Base-by-base conservation (phyloP, 768 basidiomycete species). In the Chalciporus pseudorubinellus region DNA sequence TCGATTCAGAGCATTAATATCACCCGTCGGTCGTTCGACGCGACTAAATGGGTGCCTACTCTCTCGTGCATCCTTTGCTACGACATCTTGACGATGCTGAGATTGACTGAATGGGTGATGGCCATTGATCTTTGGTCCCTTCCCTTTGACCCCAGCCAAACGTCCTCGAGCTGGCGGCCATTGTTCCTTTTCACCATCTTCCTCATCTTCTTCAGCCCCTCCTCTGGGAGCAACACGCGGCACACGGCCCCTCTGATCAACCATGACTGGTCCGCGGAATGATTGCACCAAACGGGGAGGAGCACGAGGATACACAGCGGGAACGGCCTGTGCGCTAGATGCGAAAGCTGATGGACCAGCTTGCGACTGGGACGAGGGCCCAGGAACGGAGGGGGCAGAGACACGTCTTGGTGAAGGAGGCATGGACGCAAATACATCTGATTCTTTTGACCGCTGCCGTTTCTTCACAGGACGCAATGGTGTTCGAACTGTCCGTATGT, bases 201-300 rank as follows among this genome's bases (percentile, higher is more conserved):
- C 50, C 3, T 46, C 53, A 10, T 47, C 46, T 31, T 28, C 26
- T 26, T 9, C 26, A 7, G 7, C 26, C 6, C 3, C 26, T 26
- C 26, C 26, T 3, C 20, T 28, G 3, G 1, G 34, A 47, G 39
- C 21, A 39, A 55, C 5, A 8, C 50, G 53, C 3, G 60, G 64
- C 3, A 57, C 48, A 24, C 42, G 53, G 3, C 60, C 62, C 6
- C 40, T 52, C 44, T 39, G 51, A 39, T 62, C 55, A 6, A 62
- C 65, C 39, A 67, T 40, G 3, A 60, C 56, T 34, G 53, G 51
- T 0, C 64, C 58, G 3, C 40, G 50, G 2, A 67, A 4, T 3
- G 52, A 56, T 4, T 64, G 31, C 18, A 58, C 63, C 8, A 62
- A 3, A 9, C 58, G 65, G 1, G 65, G 64, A 3, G 65, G 64